Conservation (phyloP, 192 early-diverging fungal genomes). For the Chytriomyces confervae region DNA sequence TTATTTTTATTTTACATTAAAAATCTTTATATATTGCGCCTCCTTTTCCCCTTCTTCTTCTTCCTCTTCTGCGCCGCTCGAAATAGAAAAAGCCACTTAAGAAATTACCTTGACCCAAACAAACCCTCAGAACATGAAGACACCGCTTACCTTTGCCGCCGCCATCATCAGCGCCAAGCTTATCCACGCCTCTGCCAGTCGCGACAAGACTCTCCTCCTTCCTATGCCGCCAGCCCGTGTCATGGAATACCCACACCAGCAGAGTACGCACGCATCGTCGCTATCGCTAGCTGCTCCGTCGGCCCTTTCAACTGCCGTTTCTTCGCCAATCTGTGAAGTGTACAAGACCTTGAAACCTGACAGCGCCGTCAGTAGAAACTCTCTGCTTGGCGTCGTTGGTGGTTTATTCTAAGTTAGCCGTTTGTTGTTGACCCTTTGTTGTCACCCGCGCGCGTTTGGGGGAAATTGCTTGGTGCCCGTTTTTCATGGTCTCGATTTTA, state of each 20-base stretch:
- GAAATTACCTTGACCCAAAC: neutral
- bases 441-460: too few relatives aligned
- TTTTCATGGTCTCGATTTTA: too few relatives aligned
- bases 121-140: neutral
- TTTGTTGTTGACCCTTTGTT: too few relatives aligned
- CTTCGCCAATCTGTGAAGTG: constrained; percentile 2
- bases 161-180: constrained; percentile 10
- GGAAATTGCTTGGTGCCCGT: too few relatives aligned
- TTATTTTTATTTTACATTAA: too few relatives aligned
- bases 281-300: neutral
- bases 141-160: neutral
- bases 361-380: too few relatives aligned
- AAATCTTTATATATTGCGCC: neutral
- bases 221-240: neutral
- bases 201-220: neutral
- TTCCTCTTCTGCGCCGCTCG: too few relatives aligned
- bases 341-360: too few relatives aligned
- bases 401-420: too few relatives aligned
- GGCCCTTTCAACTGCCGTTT: neutral
- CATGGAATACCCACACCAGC: neutral
- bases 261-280: neutral
- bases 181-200: neutral
- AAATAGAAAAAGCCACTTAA: neutral
- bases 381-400: too few relatives aligned
- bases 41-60: neutral